Evolutionary conservation across 2,329 filamentous ascomycete genomes (phyloP).

Genomic region (Purpureocillium lavendulum): DNA sequence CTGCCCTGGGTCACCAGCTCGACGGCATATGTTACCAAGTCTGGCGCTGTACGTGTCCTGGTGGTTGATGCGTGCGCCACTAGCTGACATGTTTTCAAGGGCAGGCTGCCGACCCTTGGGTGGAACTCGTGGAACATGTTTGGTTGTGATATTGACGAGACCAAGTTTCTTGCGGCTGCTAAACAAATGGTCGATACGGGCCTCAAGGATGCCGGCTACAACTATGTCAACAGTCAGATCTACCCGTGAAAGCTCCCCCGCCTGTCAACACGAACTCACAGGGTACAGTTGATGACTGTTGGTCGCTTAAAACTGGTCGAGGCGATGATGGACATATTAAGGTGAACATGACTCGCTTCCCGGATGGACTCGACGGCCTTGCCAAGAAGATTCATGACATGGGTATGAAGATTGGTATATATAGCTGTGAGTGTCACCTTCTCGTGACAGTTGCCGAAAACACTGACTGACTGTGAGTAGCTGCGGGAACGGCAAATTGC

Average conservation of each 20-base stretch:
- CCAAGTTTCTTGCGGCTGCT: conserved; percentile 37
- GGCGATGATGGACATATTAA: conserved; percentile 22
- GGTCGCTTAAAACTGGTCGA: conserved; percentile 37
- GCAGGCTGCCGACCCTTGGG: conserved; percentile 30
- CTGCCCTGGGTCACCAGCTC: no score
- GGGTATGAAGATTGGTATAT: conserved; percentile 56
- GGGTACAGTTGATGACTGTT: conserved; percentile 51
- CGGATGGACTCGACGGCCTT: conserved; percentile 45
- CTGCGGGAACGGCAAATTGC: conserved; percentile 11
- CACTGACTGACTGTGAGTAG: conserved; percentile 1
- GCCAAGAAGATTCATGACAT: conserved; percentile 45
- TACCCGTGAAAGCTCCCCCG: no score
- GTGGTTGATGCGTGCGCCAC: no score
- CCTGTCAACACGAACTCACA: no score
- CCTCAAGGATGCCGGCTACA: conserved; percentile 44
- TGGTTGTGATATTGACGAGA: conserved; percentile 40
- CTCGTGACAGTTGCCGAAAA: no score
- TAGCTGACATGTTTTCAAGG: not conserved
- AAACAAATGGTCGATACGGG: conserved; percentile 38
- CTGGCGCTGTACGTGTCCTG: no score
- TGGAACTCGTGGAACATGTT: conserved; percentile 48
- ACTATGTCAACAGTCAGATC: conserved; percentile 40
- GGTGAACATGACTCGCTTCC: conserved; percentile 43
- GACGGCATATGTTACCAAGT: no score
- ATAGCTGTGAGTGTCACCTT: conserved; percentile 35